Evolutionary conservation across 495 filamentous ascomycete species (phyloP).

Genomic region (Neohortaea acidophila): DNA sequence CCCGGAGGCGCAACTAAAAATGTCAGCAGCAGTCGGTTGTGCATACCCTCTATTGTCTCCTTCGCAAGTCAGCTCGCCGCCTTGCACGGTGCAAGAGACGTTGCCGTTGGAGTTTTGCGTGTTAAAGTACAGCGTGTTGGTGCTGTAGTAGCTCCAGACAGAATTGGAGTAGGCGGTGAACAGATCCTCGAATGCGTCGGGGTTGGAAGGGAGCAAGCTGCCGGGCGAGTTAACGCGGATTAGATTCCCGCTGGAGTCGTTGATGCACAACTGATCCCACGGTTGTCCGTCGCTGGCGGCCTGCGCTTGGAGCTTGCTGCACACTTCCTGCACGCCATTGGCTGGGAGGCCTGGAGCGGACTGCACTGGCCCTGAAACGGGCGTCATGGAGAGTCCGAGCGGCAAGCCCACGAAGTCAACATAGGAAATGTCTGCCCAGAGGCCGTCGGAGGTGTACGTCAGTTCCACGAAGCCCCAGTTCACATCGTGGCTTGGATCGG

Average conservation of each 20-base stretch:
- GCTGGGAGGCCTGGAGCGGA: conserved; percentile 23
- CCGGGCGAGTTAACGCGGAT: conserved; percentile 29
- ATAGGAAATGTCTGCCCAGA: conserved; percentile 32
- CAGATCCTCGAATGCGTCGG: conserved; percentile 21
- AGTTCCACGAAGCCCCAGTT: conserved; percentile 35
- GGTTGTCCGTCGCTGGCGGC: conserved; percentile 22
- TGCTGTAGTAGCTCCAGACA: conserved; percentile 28
- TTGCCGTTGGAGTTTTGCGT: conserved; percentile 26
- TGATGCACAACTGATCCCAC: conserved; percentile 28
- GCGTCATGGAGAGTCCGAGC: conserved; percentile 26
- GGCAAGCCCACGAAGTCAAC: conserved; percentile 35
- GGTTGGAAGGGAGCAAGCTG: conserved; percentile 20
- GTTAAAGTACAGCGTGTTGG: conserved; percentile 25
- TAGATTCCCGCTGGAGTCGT: conserved; percentile 18
- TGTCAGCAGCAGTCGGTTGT: conserved; percentile 27
- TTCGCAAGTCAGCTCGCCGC: conserved; percentile 22
- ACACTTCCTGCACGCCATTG: conserved; percentile 23
- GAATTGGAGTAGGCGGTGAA: conserved; percentile 28
- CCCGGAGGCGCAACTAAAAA: conserved; percentile 34
- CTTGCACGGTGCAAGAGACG: conserved; percentile 26
- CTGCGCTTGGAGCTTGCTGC: conserved; percentile 25
- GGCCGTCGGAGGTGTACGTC: conserved; percentile 22
- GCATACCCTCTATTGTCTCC: conserved; percentile 28
- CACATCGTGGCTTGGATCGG: conserved; percentile 26
- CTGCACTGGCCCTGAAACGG: conserved; percentile 15